These are phyloP conservation scores for Senna siamea DNA, from an alignment of 306 rosid species.

Conservation along the genomic window DNA sequence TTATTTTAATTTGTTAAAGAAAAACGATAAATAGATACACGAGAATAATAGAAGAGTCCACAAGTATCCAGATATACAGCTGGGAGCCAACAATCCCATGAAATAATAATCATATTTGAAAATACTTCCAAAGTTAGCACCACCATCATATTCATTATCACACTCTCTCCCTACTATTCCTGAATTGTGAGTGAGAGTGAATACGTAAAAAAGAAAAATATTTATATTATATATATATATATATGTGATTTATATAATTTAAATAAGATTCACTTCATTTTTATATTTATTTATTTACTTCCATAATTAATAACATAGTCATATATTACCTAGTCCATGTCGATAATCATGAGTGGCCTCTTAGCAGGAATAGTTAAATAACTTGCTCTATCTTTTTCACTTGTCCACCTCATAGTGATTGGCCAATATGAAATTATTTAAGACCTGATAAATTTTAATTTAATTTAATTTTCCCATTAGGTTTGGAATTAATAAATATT, in stretches of 20 bases:
- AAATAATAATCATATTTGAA: neutral
- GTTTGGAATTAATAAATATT: no score
- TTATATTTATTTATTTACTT: no score
- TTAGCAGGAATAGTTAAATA: neutral
- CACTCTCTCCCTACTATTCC: neutral
- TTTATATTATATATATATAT: no score
- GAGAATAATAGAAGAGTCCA: slow-evolving; percentile 11
- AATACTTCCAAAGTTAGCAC: slow-evolving; percentile 8
- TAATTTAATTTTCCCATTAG: no score
- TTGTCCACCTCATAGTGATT: neutral
- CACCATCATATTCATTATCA: neutral
- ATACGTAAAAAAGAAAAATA: no score
- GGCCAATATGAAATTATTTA: no score
- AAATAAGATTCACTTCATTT: no score
- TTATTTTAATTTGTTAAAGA: no score
- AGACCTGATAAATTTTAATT: no score
- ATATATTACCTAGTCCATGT: no score
- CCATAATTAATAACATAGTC: no score
- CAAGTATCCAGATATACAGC: slow-evolving; percentile 48
- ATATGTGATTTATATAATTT: no score
- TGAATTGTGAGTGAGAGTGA: neutral
- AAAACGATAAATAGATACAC: neutral
- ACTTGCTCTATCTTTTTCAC: neutral
- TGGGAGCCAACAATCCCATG: slow-evolving; percentile 47
- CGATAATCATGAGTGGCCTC: neutral